Evolutionary conservation across 257 asterid genomes (phyloP), one percentile per base, ranked within the genome.

Genomic region (Ocimum tenuiflorum): DNA sequence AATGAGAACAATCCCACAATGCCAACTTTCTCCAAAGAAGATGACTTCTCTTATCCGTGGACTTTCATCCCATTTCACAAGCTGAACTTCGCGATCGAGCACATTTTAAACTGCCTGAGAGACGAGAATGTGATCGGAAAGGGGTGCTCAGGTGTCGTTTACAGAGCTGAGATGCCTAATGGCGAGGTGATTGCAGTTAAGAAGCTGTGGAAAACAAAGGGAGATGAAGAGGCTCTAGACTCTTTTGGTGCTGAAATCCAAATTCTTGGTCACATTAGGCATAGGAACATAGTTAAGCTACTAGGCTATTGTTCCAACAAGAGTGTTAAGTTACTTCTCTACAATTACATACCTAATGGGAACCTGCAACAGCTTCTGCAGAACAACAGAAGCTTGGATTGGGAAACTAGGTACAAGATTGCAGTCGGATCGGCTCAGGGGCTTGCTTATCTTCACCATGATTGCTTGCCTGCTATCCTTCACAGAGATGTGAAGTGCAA

Each of bases 391-490:
- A 82, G 81, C 79, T 80, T 92, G 83, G 96, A 92, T 52, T 92
- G 96, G 98, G 97, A 92, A 67, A 87, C 83, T 1, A 79, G 98
- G 84, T 92, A 92, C 66, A 85, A 87, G 64, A 87, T 92, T 20
- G 96, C 97, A 0, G 87, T 92, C 0, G 98, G 97, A 39, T 68
- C 98, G 10, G 98, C 97, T 38, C 97, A 92, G 54, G 96, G 98
- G 13, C 95, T 92, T 6, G 85, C 98, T 3, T 91, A 92, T 67
- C 96, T 92, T 6, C 98, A 89, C 77, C 97, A 89, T 8, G 98
- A 92, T 43, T 89, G 98, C 54, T 80, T 84, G 39, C 97, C 98
- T 0, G 74, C 97, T 1, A 92, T 92, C 63, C 87, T 92, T 65
- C 98, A 89, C 41, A 77, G 98, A 45, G 98, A 92, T 22, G 96